A percentile compares a stretch with the other conserved stretches of the same genome.
Conservation (phyloP, 257 asterid species). For the Oldenlandia corymbosa region DNA sequence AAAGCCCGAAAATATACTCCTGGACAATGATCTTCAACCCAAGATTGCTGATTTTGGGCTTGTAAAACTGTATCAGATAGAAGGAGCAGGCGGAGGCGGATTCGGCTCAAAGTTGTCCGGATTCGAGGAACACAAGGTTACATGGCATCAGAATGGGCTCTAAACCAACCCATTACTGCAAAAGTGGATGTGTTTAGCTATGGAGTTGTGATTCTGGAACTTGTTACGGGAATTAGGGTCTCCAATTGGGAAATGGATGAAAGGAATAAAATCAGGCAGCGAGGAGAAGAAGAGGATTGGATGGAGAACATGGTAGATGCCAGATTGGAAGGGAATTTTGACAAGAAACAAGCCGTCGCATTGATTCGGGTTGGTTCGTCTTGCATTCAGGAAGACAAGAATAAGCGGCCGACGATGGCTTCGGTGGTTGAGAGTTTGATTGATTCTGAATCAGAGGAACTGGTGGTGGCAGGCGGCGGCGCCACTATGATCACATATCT, state of each 20-base stretch:
- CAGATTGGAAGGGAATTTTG: constrained; percentile 47
- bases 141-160: constrained; percentile 44
- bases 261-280: constrained; percentile 20
- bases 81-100: constrained; percentile 22
- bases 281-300: constrained; percentile 31
- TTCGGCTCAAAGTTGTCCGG: constrained; percentile 19
- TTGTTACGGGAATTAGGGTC: constrained; percentile 49
- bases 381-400: no score
- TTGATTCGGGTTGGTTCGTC: no score
- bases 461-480: neutral
- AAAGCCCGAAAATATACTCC: constrained; percentile 37
- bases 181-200: constrained; percentile 39
- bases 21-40: constrained; percentile 23
- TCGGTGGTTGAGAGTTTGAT: no score
- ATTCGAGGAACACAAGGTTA: constrained; percentile 39
- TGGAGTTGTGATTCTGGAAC: constrained; percentile 34
- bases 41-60: constrained; percentile 44
- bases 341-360: constrained; percentile 29
- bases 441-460: constrained; percentile 14
- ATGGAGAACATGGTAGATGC: constrained; percentile 49
- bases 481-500: neutral
- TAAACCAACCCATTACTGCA: constrained; percentile 35
- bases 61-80: constrained; percentile 31
- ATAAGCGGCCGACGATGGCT: no score
- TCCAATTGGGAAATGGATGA: constrained; percentile 41